Base-by-base conservation (phyloP, 192 early-diverging fungal genomes). In the Cetraspora pellucida region DNA sequence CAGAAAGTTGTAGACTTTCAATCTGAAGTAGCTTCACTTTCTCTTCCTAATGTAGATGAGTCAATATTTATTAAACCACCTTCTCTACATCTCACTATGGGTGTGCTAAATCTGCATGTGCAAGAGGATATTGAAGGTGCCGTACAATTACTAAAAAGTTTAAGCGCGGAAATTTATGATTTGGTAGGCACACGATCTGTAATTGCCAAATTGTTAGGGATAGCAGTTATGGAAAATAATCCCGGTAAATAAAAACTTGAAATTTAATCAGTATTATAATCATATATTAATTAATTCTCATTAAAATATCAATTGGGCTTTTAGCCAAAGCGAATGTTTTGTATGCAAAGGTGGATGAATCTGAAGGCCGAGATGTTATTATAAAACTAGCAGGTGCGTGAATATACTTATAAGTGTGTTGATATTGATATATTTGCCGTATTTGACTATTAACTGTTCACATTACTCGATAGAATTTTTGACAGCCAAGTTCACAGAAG, bases 31-130 rank as follows among this genome's bases (percentile, higher is more conserved):
- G 46, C 49, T 28, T 2, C 44, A 25, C 69, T 71, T 31, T 28
- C 27, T 2, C 21, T 71, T 30, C 47, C 43, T 3, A 45, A 52
- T 28, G 16, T 71, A 2, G 49, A 71, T 71, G 4, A 49, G 10
- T 52, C 69, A 3, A 47, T 71, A 30, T 16, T 71, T 28, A 47
- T 52, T 25, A 47, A 25, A n/a, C 21, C 69, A 17, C 13, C 0
- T 17, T n/a, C 45, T n/a, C 52, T 71, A 30, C 69, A 71, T 49
- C 13, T 71, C 28, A 71, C 69, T 19, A 54, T 71, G 10, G 69
- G 69, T 30, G 19, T 54, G 17, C 31, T 71, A 31, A 30, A 71
- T 54, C 49, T 71, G 23, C 49, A 71, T 23, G 52, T 10, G 27
- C 21, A 71, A 54, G 28, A 71, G 27, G 69, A 47, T 50, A 54